A percentile compares a stretch with the other conserved stretches of the same genome.
Conservation (phyloP, 345 rosid genomes). For the Alliaria petiolata region DNA sequence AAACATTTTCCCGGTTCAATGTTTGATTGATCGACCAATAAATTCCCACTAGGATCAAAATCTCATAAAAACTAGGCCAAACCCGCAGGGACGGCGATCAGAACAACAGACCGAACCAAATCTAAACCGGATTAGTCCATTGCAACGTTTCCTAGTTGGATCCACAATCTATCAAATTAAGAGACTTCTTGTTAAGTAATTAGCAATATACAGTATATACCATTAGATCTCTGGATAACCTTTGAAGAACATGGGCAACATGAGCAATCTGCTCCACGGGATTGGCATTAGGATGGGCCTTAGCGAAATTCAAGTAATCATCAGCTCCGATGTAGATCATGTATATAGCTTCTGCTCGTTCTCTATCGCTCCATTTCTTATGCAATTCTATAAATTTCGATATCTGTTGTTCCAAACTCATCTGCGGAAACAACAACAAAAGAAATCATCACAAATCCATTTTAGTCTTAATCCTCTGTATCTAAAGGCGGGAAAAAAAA, state of each 20-base stretch:
- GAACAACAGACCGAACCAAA: not conserved
- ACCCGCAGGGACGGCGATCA: not conserved
- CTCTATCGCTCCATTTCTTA: conserved; percentile 19
- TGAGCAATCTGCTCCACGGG: not conserved
- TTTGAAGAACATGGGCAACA: conserved; percentile 9
- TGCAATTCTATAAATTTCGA: conserved; percentile 6
- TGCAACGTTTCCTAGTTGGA: not conserved
- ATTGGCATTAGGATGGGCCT: conserved; percentile 26
- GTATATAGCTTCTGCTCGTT: conserved; percentile 27
- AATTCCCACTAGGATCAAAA: not conserved
- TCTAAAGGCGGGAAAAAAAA: not conserved
- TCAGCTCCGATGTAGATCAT: conserved; percentile 29
- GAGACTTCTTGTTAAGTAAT: not conserved
- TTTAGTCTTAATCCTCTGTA: not conserved
- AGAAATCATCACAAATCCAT: not conserved
- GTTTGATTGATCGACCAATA: not conserved
- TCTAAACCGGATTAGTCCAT: not conserved
- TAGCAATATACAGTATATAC: conserved; percentile 7
- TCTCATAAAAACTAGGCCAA: not conserved
- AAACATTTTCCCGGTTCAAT: not conserved
- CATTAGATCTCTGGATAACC: conserved; percentile 3
- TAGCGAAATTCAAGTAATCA: conserved; percentile 33
- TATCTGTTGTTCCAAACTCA: conserved; percentile 24
- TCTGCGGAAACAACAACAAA: not conserved
- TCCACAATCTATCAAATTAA: not conserved